These are phyloP conservation scores for Chlamydomonas sp. DNA, from an alignment of 139 green algal genomes.

Conservation along the genomic window DNA sequence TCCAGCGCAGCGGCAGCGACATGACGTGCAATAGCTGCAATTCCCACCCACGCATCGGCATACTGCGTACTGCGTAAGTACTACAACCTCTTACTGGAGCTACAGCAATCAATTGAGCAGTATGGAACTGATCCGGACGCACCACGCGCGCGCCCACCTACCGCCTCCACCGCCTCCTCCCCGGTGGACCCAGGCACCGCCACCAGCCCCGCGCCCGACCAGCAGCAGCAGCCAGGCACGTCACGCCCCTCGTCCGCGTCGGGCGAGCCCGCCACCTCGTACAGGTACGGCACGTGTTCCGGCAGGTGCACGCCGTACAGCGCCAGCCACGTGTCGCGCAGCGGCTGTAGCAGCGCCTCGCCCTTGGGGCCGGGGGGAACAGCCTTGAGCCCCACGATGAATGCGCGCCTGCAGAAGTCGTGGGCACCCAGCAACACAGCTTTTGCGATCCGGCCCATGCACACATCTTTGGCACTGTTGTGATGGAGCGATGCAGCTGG, in stretches of 20 bases:
- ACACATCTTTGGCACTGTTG: too few species aligned
- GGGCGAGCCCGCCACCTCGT: constrained; percentile 9
- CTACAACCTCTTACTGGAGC: too few species aligned
- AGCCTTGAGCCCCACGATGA: constrained; percentile 8
- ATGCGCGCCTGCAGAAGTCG: neutral
- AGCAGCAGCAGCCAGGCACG: constrained; percentile 27
- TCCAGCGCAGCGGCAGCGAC: too few species aligned
- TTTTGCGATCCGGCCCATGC: too few species aligned
- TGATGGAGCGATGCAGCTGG: too few species aligned
- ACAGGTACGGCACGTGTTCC: neutral
- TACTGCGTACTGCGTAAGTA: too few species aligned
- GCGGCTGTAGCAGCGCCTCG: neutral
- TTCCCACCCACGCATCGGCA: too few species aligned
- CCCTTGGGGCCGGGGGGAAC: neutral
- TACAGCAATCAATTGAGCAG: too few species aligned
- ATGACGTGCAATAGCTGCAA: too few species aligned
- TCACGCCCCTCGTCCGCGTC: constrained; percentile 10
- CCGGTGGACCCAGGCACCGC: neutral
- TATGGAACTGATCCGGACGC: neutral
- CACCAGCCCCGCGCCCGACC: neutral
- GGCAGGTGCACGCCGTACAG: constrained; percentile 21
- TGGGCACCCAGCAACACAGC: too few species aligned
- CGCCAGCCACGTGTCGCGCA: constrained; percentile 4
- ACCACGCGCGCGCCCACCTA: neutral
- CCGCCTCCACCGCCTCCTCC: neutral